Conservation (phyloP, 2,329 filamentous ascomycete genomes). For the Colletotrichum cordylinicola region DNA sequence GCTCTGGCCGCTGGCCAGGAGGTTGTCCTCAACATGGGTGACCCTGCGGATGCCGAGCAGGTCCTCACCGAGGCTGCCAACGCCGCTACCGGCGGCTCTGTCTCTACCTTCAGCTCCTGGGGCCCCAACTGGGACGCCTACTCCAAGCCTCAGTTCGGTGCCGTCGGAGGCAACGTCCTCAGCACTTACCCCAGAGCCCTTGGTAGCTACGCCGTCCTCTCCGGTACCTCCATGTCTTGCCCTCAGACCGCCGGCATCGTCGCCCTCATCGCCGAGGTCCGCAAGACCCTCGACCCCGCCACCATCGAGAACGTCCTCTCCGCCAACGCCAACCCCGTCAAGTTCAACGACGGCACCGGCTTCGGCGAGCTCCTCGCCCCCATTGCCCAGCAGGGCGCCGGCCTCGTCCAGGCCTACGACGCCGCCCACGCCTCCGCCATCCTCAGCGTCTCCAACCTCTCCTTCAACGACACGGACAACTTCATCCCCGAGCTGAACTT, state of each 20-base stretch:
- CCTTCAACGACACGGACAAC: slow-evolving; percentile 70
- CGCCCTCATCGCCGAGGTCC: slow-evolving; percentile 58
- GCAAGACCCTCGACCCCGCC: slow-evolving; percentile 55
- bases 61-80: slow-evolving; percentile 43
- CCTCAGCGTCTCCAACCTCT: slow-evolving; percentile 61
- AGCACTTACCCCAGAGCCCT: slow-evolving; percentile 57
- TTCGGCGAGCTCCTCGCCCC: slow-evolving; percentile 52
- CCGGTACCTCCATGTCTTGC: slow-evolving; percentile 66
- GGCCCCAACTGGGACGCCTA: slow-evolving; percentile 66
- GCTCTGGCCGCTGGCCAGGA: slow-evolving; percentile 47
- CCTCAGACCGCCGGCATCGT: slow-evolving; percentile 61
- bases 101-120: slow-evolving; percentile 62
- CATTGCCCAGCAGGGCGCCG: slow-evolving; percentile 65
- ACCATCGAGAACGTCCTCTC: slow-evolving; percentile 55
- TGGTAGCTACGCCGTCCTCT: slow-evolving; percentile 57
- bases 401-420: slow-evolving; percentile 65
- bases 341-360: slow-evolving; percentile 50
- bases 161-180: slow-evolving; percentile 62
- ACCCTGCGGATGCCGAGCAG: slow-evolving; percentile 39
- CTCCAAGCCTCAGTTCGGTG: slow-evolving; percentile 60
- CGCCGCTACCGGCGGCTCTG: slow-evolving; percentile 52
- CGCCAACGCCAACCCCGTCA: slow-evolving; percentile 52
- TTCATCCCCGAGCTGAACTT: slow-evolving; percentile 56
- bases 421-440: slow-evolving; percentile 60
- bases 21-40: slow-evolving; percentile 49